Evolutionary conservation across 441 rosid species (phyloP).

Genomic region (Biscutella laevigata): DNA sequence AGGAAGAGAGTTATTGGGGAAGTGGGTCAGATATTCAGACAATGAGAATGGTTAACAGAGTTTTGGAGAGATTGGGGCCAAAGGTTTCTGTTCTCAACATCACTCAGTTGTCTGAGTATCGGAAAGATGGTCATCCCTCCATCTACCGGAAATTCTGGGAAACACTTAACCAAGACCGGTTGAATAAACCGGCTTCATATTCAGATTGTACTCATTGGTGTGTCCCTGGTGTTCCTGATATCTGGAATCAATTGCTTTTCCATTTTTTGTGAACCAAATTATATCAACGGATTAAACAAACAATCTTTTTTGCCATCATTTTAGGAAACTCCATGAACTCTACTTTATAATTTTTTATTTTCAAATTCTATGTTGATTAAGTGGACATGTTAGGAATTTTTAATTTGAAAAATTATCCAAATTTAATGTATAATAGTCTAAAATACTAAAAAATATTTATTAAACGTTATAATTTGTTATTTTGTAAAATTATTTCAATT

Average conservation of each 20-base stretch:
- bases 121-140: slow-evolving; percentile 91
- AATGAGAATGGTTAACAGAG: slow-evolving; percentile 65
- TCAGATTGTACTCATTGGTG: slow-evolving; percentile 97
- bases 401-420: too few relatives aligned
- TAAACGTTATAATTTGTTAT: too few relatives aligned
- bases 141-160: slow-evolving; percentile 94
- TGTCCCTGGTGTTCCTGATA: slow-evolving; percentile 88
- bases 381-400: too few relatives aligned
- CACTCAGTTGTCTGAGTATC: slow-evolving; percentile 84
- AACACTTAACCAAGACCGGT: slow-evolving; percentile 45
- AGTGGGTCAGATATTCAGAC: slow-evolving; percentile 74
- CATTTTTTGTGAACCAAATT: slow-evolving; percentile 54
- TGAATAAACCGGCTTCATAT: slow-evolving; percentile 54
- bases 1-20: slow-evolving; percentile 71
- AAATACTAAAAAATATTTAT: too few relatives aligned
- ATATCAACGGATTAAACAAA: too few relatives aligned
- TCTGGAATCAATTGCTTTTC: slow-evolving; percentile 80
- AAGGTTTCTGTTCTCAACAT: slow-evolving; percentile 71
- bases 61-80: slow-evolving; percentile 49
- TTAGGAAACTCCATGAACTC: too few relatives aligned
- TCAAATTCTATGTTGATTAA: too few relatives aligned
- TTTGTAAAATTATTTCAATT: too few relatives aligned
- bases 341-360: too few relatives aligned
- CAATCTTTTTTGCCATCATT: too few relatives aligned
- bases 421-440: too few relatives aligned